Conservation (phyloP, 23 red algal genomes). For the Cyanidiococcus yangmingshanensis region DNA sequence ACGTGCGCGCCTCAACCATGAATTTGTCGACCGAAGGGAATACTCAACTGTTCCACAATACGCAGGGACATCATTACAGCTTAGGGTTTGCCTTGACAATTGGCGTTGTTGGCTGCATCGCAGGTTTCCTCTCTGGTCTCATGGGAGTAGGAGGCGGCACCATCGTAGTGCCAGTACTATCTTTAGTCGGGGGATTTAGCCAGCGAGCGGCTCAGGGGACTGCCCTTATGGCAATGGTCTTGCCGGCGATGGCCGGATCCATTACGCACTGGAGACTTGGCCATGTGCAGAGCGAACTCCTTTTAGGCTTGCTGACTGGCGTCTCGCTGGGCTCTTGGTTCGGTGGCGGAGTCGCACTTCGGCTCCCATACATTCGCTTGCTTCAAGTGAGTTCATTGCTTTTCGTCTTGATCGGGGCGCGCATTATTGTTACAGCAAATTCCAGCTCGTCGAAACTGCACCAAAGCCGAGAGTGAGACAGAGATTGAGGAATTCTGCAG, state of each 20-base stretch:
- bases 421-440: constrained; percentile 4
- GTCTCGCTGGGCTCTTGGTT: constrained; percentile 39
- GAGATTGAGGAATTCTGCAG: too few species aligned
- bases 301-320: constrained; percentile 43
- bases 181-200: constrained; percentile 33
- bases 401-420: constrained; percentile 9
- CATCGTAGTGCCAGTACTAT: constrained; percentile 49
- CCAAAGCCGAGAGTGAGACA: too few species aligned
- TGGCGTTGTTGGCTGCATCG: constrained; percentile 20
- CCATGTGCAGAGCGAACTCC: constrained; percentile 36
- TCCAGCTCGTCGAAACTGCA: not conserved
- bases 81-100: not conserved
- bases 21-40: not conserved
- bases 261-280: constrained; percentile 37
- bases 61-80: constrained; percentile 4
- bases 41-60: constrained; percentile 23
- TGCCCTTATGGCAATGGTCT: constrained; percentile 63
- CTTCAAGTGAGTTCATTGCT: not conserved
- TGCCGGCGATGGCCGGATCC: constrained; percentile 42
- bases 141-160: constrained; percentile 85
- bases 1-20: not conserved
- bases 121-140: constrained; percentile 66
- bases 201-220: constrained; percentile 81
- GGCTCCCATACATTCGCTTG: not conserved
- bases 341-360: not conserved